These are phyloP conservation scores for Brassica incana DNA, from an alignment of 345 rosid genomes.

Conservation along the genomic window DNA sequence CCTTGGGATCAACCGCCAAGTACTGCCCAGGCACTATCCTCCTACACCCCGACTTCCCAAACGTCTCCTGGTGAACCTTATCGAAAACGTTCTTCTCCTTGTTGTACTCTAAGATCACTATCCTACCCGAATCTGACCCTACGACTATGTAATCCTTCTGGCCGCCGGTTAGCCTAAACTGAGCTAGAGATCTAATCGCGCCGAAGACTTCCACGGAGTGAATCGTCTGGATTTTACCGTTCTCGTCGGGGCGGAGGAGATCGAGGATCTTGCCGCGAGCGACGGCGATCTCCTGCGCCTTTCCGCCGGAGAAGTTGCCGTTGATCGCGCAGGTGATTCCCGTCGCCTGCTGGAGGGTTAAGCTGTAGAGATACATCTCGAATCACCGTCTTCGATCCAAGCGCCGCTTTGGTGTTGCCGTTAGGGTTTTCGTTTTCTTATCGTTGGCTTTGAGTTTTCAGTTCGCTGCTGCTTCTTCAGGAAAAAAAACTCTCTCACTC, in stretches of 20 bases:
- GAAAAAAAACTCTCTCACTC: no score
- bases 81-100: slow-evolving; percentile 86
- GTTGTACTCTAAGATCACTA: slow-evolving; percentile 85
- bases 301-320: slow-evolving; percentile 97
- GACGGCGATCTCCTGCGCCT: slow-evolving; percentile 82
- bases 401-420: no score
- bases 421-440: no score
- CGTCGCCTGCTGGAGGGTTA: slow-evolving; percentile 90
- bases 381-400: no score
- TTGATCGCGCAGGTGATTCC: slow-evolving; percentile 83
- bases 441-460: no score
- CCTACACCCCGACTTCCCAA: slow-evolving; percentile 93
- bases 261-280: slow-evolving; percentile 96
- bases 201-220: slow-evolving; percentile 94
- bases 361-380: slow-evolving; percentile 85
- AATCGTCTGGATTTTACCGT: slow-evolving; percentile 84
- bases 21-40: slow-evolving; percentile 96
- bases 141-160: slow-evolving; percentile 89
- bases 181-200: slow-evolving; percentile 82
- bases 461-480: no score
- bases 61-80: slow-evolving; percentile 91
- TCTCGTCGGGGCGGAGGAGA: slow-evolving; percentile 89
- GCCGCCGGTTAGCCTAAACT: slow-evolving; percentile 88
- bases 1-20: slow-evolving; percentile 90
- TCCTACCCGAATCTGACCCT: slow-evolving; percentile 98